Percentiles rank a stretch among this genome's conserved stretches.
Conservation (phyloP, 352 stramenopile genomes). For the Globisporangium cederbergense region DNA sequence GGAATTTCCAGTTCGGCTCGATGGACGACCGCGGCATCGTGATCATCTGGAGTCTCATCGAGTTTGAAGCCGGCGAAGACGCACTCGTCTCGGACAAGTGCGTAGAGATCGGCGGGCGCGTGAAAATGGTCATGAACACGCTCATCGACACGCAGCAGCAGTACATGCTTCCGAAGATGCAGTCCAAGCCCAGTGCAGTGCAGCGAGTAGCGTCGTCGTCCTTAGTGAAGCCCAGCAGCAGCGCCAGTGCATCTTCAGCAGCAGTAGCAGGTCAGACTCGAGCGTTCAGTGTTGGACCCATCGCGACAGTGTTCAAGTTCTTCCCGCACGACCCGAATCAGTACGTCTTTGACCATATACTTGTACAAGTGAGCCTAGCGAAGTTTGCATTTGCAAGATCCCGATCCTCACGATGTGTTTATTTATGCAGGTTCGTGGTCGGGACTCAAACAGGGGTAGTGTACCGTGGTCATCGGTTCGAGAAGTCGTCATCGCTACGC, state of each 20-base stretch:
- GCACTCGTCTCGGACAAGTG: constrained; percentile 51
- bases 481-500: constrained; percentile 2
- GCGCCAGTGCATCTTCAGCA: constrained; percentile 3
- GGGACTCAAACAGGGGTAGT: constrained; percentile 40
- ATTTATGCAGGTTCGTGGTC: constrained; percentile 39
- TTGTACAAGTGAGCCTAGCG: not conserved
- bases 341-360: constrained; percentile 21
- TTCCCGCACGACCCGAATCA: constrained; percentile 57
- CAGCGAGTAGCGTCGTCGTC: not conserved
- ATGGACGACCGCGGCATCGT: constrained; percentile 68
- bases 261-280: not conserved
- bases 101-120: constrained; percentile 53
- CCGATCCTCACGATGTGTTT: not conserved
- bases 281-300: constrained; percentile 34
- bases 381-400: not conserved
- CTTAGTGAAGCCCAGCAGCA: not conserved
- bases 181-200: not conserved
- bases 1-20: constrained; percentile 65
- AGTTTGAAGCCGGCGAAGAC: constrained; percentile 41
- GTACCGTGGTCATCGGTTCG: constrained; percentile 25
- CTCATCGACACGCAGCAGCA: constrained; percentile 57
- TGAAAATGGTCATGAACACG: constrained; percentile 66
- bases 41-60: constrained; percentile 72
- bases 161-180: constrained; percentile 23
- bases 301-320: constrained; percentile 44